Evolutionary conservation across 495 filamentous ascomycete genomes (phyloP).

Genomic region (Aspergillus leporis): DNA sequence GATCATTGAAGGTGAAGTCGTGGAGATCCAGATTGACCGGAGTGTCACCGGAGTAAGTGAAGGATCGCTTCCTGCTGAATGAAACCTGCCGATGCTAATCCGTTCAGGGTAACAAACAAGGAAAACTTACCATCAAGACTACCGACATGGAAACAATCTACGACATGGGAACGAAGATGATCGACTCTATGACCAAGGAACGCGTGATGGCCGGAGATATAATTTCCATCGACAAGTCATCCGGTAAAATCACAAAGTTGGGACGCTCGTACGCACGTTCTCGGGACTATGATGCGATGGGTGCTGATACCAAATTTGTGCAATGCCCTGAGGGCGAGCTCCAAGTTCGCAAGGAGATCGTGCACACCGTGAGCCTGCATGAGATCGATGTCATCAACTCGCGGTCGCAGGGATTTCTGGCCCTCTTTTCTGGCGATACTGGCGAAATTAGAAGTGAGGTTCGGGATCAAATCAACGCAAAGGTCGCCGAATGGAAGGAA

Average conservation of each 20-base stretch:
- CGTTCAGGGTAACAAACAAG: slow-evolving; percentile 80
- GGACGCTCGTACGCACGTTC: slow-evolving; percentile 91
- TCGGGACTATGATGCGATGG: slow-evolving; percentile 99
- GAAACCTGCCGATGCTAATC: slow-evolving; percentile 22
- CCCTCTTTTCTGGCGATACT: slow-evolving; percentile 95
- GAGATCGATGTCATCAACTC: slow-evolving; percentile 99
- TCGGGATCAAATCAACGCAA: slow-evolving; percentile 97
- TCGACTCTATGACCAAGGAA: slow-evolving; percentile 98
- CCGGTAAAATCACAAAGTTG: slow-evolving; percentile 95
- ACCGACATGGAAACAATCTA: slow-evolving; percentile 99
- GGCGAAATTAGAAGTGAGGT: slow-evolving; percentile 98
- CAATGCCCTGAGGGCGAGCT: slow-evolving; percentile 98
- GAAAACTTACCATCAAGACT: slow-evolving; percentile 98
- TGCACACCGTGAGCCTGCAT: slow-evolving; percentile 94
- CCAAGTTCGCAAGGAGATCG: slow-evolving; percentile 94
- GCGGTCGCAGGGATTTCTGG: slow-evolving; percentile 92
- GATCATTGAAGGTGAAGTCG: slow-evolving; percentile 98
- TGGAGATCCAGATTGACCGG: slow-evolving; percentile 98
- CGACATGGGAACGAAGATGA: slow-evolving; percentile 99
- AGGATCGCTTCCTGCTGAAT: not conserved
- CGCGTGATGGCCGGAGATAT: slow-evolving; percentile 98
- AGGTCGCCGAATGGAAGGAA: slow-evolving; percentile 98
- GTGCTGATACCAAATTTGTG: slow-evolving; percentile 95
- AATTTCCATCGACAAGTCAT: slow-evolving; percentile 96
- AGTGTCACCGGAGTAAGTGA: slow-evolving; percentile 81